Conservation (phyloP, 345 rosid genomes). For the Aethionema arabicum region DNA sequence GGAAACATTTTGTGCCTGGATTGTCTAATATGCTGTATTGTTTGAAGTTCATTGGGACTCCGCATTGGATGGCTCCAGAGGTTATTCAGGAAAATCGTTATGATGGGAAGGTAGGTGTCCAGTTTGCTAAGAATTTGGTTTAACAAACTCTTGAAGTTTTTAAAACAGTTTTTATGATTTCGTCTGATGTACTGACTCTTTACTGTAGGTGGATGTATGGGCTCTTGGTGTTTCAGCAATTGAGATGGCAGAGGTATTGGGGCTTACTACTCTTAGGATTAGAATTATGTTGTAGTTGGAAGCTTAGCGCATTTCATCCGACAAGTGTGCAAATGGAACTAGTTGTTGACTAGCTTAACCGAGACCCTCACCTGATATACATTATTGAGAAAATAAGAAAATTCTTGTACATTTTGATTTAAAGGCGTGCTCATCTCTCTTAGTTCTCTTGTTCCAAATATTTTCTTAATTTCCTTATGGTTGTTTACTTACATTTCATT, state of each 20-base stretch:
- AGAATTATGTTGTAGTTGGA: conserved; percentile 17
- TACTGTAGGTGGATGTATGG: conserved; percentile 93
- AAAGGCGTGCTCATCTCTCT: not conserved
- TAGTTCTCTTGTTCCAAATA: conserved; percentile 1
- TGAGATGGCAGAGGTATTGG: conserved; percentile 98
- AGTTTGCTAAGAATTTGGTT: conserved; percentile 8
- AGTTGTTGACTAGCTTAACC: conserved; percentile 7
- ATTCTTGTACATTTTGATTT: conserved; percentile 12
- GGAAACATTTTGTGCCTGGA: conserved; percentile 8
- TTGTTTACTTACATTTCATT: conserved; percentile 18
- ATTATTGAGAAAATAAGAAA: conserved; percentile 12
- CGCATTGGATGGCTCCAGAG: conserved; percentile 99
- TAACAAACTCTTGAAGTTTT: conserved; percentile 13
- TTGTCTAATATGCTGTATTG: conserved; percentile 19
- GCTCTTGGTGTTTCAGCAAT: conserved; percentile 99
- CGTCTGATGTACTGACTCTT: conserved; percentile 16
- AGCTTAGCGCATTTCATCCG: conserved; percentile 1
- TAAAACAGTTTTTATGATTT: conserved; percentile 8
- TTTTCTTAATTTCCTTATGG: conserved; percentile 12
- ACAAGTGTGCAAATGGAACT: not conserved
- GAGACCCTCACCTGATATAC: conserved; percentile 14
- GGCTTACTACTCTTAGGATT: conserved; percentile 12
- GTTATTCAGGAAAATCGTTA: conserved; percentile 99
- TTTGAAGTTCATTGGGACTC: conserved; percentile 95
- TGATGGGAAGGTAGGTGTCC: conserved; percentile 86